These are phyloP conservation scores for Chlorophyllum brunneum DNA, from an alignment of 768 basidiomycete species.

Conservation along the genomic window DNA sequence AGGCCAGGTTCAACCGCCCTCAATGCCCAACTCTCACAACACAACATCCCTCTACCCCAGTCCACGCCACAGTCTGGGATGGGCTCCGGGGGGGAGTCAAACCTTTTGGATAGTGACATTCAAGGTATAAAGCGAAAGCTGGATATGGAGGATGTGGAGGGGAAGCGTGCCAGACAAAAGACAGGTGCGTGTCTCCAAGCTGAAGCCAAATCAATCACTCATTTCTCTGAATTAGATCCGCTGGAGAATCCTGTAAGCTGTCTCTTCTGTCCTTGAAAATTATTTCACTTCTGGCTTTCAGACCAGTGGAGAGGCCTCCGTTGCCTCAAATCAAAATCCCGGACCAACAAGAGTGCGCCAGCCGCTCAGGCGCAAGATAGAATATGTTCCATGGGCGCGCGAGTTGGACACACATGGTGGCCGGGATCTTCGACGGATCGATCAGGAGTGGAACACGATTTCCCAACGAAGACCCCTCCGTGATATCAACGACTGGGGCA, in stretches of 20 bases:
- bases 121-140: constrained; percentile 72
- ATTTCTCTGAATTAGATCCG: constrained; percentile 31
- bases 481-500: constrained; percentile 82
- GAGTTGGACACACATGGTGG: constrained; percentile 78
- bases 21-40: constrained; percentile 10
- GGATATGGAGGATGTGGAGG: constrained; percentile 59
- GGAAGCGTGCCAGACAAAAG: constrained; percentile 69
- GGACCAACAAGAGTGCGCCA: constrained; percentile 36
- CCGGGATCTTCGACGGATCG: constrained; percentile 67
- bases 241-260: constrained; percentile 43
- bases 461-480: constrained; percentile 57
- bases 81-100: constrained; percentile 23
- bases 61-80: constrained; percentile 12
- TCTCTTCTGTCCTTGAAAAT: constrained; percentile 7
- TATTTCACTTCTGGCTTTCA: constrained; percentile 23
- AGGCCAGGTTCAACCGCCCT: constrained; percentile 8
- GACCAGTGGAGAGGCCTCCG: constrained; percentile 20
- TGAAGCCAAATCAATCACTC: not conserved
- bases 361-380: constrained; percentile 74
- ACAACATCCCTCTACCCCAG: constrained; percentile 11
- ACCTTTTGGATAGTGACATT: constrained; percentile 54
- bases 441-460: constrained; percentile 51
- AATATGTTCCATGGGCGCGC: constrained; percentile 80
- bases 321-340: constrained; percentile 21
- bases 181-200: constrained; percentile 47